Conservation (phyloP, 2,329 filamentous ascomycete genomes). For the Tolypocladium cylindrosporum region DNA sequence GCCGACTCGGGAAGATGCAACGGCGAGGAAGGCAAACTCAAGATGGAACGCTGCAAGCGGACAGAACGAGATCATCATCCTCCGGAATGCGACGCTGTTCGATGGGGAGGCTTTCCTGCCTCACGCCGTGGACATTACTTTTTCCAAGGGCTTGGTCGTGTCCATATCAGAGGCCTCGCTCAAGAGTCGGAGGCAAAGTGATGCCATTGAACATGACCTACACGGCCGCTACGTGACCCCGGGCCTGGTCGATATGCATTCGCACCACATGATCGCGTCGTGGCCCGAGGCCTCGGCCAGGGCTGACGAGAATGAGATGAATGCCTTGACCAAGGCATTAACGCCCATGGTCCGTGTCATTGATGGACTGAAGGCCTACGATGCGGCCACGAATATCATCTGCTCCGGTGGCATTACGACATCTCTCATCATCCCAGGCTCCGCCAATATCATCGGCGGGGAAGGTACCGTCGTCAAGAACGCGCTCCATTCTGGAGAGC, state of each 20-base stretch:
- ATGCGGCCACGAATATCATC: neutral
- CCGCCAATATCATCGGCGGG: neutral
- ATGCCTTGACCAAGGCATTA: neutral
- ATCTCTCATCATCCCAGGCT: neutral
- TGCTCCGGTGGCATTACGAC: neutral
- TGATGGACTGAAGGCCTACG: neutral
- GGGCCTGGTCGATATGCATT: constrained; percentile 35
- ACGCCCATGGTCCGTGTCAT: neutral
- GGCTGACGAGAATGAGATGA: neutral
- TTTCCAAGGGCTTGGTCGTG: neutral
- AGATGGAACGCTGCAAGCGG: neutral
- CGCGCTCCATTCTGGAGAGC: neutral
- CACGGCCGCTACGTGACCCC: constrained; percentile 30
- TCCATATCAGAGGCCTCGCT: neutral
- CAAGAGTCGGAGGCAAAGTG: neutral
- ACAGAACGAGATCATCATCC: neutral
- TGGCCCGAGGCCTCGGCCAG: constrained; percentile 22
- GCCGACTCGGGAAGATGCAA: neutral
- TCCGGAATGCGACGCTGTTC: neutral
- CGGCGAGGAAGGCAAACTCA: neutral
- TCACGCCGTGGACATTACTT: neutral
- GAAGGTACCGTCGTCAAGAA: neutral
- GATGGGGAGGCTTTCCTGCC: neutral
- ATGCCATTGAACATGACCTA: constrained; percentile 17
- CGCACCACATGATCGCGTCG: constrained; percentile 24